Evolutionary conservation across 1,284 basidiomycete species (phyloP).

Genomic region (Sporisorium graminicola): DNA sequence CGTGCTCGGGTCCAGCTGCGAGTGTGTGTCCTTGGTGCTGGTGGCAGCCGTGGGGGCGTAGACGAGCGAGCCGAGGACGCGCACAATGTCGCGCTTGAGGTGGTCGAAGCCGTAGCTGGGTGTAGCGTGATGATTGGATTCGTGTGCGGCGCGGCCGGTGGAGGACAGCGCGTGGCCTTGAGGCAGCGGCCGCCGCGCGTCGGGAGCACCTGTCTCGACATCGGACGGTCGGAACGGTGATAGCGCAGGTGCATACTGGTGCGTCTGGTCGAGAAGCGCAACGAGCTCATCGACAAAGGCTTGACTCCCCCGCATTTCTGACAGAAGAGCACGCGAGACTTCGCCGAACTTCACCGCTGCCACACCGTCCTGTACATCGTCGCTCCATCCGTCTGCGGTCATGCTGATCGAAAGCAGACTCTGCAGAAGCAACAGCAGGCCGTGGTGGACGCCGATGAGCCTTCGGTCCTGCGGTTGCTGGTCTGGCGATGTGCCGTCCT

Average conservation of each 20-base stretch:
- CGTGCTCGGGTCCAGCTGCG: not conserved
- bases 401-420: slow-evolving; percentile 47
- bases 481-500: slow-evolving; percentile 16
- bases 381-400: slow-evolving; percentile 42
- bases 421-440: slow-evolving; percentile 45
- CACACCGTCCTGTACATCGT: not conserved
- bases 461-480: slow-evolving; percentile 40
- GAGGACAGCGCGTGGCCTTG: slow-evolving; percentile 50
- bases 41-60: slow-evolving; percentile 17
- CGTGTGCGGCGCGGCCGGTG: slow-evolving; percentile 34
- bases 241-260: slow-evolving; percentile 48
- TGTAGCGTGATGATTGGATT: slow-evolving; percentile 9
- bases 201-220: not conserved
- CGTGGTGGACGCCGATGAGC: slow-evolving; percentile 47
- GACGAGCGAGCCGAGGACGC: slow-evolving; percentile 48
- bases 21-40: not conserved
- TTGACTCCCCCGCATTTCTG: slow-evolving; percentile 11
- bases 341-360: not conserved
- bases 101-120: slow-evolving; percentile 49
- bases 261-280: slow-evolving; percentile 41
- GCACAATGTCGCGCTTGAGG: slow-evolving; percentile 61
- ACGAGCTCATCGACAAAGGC: slow-evolving; percentile 35
- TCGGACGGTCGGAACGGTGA: slow-evolving; percentile 50
- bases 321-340: slow-evolving; percentile 17
- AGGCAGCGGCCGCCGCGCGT: slow-evolving; percentile 18